Evolutionary conservation across 225 moss, liverwort and hornwort genomes (phyloP).

Genomic region (Polytrichum formosum): DNA sequence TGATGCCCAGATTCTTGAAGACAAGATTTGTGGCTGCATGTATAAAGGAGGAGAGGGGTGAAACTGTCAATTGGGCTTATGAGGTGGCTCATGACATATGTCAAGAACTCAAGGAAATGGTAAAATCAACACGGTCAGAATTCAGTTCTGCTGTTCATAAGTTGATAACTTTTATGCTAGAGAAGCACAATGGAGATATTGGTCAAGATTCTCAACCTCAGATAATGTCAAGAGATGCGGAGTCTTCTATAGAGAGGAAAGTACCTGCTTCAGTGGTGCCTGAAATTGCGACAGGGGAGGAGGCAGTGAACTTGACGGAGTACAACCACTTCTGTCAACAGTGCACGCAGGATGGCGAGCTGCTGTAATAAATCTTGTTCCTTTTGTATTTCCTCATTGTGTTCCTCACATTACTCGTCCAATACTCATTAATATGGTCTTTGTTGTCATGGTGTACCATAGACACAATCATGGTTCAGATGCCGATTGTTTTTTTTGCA

Average conservation of each 20-base stretch:
- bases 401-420: too few relatives aligned
- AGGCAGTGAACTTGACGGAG: conserved; percentile 16
- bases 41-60: conserved; percentile 42
- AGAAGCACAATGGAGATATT: conserved; percentile 11
- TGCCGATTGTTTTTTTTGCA: too few relatives aligned
- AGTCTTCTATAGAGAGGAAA: neutral
- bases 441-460: too few relatives aligned
- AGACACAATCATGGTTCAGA: too few relatives aligned
- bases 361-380: conserved; percentile 36
- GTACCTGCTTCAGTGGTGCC: conserved; percentile 1
- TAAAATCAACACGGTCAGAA: neutral
- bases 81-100: conserved; percentile 26
- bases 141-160: conserved; percentile 27
- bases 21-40: conserved; percentile 56
- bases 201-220: conserved; percentile 12
- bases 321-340: conserved; percentile 34
- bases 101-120: conserved; percentile 18
- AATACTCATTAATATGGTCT: too few relatives aligned
- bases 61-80: conserved; percentile 50
- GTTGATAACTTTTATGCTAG: conserved; percentile 27
- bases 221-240: neutral
- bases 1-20: conserved; percentile 37
- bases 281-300: conserved; percentile 28
- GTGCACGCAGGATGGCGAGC: conserved; percentile 40
- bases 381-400: neutral